Percentiles rank a stretch among this genome's conserved stretches.
phyloP scores from a whole-genome alignment of 2,329 filamentous ascomycete species.

The Ramichloridium luteum region DNA sequence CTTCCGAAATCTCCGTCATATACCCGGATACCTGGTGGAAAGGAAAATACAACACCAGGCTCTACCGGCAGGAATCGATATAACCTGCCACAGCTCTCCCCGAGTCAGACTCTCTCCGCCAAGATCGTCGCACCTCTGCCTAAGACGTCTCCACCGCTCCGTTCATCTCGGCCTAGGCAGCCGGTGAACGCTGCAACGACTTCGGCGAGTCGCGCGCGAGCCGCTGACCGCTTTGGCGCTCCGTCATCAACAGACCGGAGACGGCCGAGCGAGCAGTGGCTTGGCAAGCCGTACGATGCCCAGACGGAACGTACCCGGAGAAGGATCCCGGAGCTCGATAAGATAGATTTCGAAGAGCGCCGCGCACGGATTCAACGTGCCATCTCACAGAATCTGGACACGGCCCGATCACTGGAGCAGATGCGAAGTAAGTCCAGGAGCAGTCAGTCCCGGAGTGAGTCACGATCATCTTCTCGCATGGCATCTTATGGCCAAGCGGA shows the following conservation, averaged over 20 bases:
- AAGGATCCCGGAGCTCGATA: slow-evolving; percentile 51
- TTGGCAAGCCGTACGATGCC: slow-evolving; percentile 74
- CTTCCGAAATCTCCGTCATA: slow-evolving; percentile 23
- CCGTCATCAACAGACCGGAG: slow-evolving; percentile 30
- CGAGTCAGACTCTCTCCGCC: slow-evolving; percentile 44
- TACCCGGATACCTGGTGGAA: slow-evolving; percentile 14
- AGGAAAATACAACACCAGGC: slow-evolving; percentile 19
- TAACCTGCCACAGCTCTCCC: slow-evolving; percentile 19
- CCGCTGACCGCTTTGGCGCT: slow-evolving; percentile 42
- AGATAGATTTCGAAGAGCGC: slow-evolving; percentile 74
- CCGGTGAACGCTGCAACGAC: slow-evolving; percentile 64
- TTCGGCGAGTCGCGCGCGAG: slow-evolving; percentile 55
- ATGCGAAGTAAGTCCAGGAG: slow-evolving; percentile 10
- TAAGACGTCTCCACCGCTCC: slow-evolving; percentile 64
- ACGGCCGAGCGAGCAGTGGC: slow-evolving; percentile 40
- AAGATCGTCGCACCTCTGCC: slow-evolving; percentile 59
- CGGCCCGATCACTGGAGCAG: slow-evolving; percentile 41
- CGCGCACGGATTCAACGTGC: slow-evolving; percentile 73
- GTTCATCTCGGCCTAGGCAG: slow-evolving; percentile 71
- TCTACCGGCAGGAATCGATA: slow-evolving; percentile 23
- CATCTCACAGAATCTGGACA: slow-evolving; percentile 71
- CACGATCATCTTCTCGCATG: slow-evolving; percentile 5
- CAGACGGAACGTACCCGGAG: slow-evolving; percentile 35
- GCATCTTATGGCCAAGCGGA: slow-evolving; percentile 23
- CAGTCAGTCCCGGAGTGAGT: slow-evolving; percentile 11